These are phyloP conservation scores for Zymoseptoria passerinii DNA, from an alignment of 2,329 filamentous ascomycete species.

Conservation along the genomic window DNA sequence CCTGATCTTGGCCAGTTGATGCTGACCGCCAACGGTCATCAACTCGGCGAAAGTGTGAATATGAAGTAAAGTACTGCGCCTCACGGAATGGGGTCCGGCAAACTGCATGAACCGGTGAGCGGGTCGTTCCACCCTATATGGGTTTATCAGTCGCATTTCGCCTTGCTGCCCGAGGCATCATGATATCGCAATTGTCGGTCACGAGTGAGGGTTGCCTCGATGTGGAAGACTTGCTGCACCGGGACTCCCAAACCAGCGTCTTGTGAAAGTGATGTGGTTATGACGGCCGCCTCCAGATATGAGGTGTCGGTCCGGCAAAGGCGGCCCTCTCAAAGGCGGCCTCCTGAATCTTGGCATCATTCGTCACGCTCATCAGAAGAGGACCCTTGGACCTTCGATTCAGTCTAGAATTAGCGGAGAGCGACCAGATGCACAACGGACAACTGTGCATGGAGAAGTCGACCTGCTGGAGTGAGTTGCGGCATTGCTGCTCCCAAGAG, in stretches of 20 bases:
- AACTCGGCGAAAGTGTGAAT: neutral
- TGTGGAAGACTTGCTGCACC: neutral
- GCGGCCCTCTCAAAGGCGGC: neutral
- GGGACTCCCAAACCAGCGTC: neutral
- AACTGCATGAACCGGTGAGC: no score
- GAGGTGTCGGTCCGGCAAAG: neutral
- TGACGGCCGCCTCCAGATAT: neutral
- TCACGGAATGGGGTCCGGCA: neutral
- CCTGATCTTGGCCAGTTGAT: neutral
- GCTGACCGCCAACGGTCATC: neutral
- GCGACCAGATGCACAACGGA: neutral
- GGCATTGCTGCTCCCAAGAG: no score
- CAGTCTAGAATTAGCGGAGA: neutral
- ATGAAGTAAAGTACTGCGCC: neutral
- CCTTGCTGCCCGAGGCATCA: neutral
- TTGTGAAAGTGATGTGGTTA: neutral
- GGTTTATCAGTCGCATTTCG: no score
- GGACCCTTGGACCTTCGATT: neutral
- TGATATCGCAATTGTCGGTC: neutral
- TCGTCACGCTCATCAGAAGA: neutral
- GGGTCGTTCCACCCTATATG: no score
- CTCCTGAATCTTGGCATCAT: neutral
- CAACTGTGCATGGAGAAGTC: no score
- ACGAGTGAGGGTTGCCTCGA: neutral
- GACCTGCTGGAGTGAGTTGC: no score